phyloP scores from a whole-genome alignment of 768 basidiomycete genomes.

The Floccularia luteovirens region DNA sequence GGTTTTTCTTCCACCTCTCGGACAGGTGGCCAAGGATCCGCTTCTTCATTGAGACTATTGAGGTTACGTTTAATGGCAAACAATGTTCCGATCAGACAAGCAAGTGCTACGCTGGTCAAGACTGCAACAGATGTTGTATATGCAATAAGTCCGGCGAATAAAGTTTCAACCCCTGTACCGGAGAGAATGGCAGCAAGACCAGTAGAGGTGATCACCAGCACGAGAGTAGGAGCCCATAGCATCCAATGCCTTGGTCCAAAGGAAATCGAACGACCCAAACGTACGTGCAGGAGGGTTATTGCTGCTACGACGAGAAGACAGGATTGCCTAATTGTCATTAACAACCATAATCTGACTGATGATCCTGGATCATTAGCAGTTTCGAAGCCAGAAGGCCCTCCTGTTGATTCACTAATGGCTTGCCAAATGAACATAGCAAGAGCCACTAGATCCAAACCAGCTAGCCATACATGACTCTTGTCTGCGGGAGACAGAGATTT shows the following conservation, averaged over 20 bases:
- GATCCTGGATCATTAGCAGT: constrained; percentile 43
- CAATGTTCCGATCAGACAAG: constrained; percentile 55
- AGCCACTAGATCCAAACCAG: constrained; percentile 56
- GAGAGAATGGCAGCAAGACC: constrained; percentile 51
- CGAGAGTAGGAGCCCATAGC: constrained; percentile 57
- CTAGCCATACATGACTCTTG: constrained; percentile 69
- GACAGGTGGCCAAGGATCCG: constrained; percentile 56
- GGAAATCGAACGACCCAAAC: constrained; percentile 60
- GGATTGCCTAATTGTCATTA: constrained; percentile 57
- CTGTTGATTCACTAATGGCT: constrained; percentile 41
- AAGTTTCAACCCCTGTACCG: constrained; percentile 38
- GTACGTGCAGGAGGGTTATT: constrained; percentile 62
- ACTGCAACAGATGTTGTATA: constrained; percentile 49
- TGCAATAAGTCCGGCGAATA: constrained; percentile 54
- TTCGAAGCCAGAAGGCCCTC: constrained; percentile 33
- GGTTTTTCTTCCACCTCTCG: constrained; percentile 43
- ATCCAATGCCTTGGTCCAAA: constrained; percentile 70
- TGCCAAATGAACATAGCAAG: constrained; percentile 65
- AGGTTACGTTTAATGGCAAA: constrained; percentile 62
- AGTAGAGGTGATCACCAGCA: constrained; percentile 51
- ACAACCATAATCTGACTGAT: constrained; percentile 61
- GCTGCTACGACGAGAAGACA: constrained; percentile 56
- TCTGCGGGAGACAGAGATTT: constrained; percentile 58
- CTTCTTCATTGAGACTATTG: constrained; percentile 39
- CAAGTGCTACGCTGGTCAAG: constrained; percentile 45